Percentiles rank a stretch among this genome's conserved stretches.
phyloP scores from a whole-genome alignment of 805 yeast genomes.

The Schwanniomyces pseudopolymorphus region DNA sequence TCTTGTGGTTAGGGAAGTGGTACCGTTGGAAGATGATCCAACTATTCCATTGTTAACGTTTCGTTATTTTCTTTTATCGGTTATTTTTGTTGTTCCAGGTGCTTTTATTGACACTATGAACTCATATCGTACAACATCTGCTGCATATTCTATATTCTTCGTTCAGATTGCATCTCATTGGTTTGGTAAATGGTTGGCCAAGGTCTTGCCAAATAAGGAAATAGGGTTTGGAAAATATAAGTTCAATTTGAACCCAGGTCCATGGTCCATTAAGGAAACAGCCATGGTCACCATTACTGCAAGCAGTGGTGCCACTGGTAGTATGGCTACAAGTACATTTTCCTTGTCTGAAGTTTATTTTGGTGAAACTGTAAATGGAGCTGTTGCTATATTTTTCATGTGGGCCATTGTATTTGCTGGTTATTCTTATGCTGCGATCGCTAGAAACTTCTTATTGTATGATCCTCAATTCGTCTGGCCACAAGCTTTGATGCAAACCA shows the following conservation, averaged over 20 bases:
- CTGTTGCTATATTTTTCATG: constrained; percentile 46
- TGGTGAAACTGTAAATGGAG: constrained; percentile 32
- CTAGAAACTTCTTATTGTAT: constrained; percentile 43
- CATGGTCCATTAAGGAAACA: constrained; percentile 56
- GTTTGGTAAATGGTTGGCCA: constrained; percentile 47
- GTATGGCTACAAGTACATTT: constrained; percentile 47
- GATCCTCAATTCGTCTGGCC: constrained; percentile 54
- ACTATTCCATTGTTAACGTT: constrained; percentile 37
- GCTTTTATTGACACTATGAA: constrained; percentile 44
- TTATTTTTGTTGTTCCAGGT: constrained; percentile 39
- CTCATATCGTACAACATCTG: constrained; percentile 44
- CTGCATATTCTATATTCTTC: constrained; percentile 51
- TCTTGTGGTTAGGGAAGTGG: constrained; percentile 32
- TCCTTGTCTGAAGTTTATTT: constrained; percentile 48
- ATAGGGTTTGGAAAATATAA: constrained; percentile 17
- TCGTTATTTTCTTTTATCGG: constrained; percentile 32
- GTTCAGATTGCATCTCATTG: constrained; percentile 52
- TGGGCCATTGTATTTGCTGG: constrained; percentile 53
- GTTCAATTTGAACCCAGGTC: constrained; percentile 48
- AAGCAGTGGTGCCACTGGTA: constrained; percentile 53
- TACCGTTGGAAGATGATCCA: constrained; percentile 40
- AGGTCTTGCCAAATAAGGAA: constrained; percentile 33
- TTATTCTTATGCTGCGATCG: constrained; percentile 53
- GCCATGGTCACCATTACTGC: constrained; percentile 53
- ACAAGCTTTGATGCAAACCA: constrained; percentile 52